Evolutionary conservation across 1,284 basidiomycete genomes (phyloP).

Genomic region (Boletellus deceptivus): DNA sequence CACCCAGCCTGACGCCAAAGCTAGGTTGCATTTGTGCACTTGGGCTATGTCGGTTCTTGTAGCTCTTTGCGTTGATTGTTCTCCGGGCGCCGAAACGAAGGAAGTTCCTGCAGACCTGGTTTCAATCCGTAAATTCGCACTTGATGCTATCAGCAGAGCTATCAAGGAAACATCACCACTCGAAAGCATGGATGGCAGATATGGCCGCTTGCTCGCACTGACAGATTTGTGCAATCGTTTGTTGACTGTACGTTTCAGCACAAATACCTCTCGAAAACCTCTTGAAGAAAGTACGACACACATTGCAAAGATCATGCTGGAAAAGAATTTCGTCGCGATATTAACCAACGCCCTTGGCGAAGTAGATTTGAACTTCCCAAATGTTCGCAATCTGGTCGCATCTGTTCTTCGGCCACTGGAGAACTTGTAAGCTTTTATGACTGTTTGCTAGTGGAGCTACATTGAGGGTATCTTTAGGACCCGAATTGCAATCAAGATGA

Average conservation of each 20-base stretch:
- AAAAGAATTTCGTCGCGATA: slow-evolving; percentile 93
- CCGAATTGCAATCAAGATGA: slow-evolving; percentile 97
- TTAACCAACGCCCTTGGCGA: slow-evolving; percentile 90
- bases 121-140: slow-evolving; percentile 84
- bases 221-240: slow-evolving; percentile 88
- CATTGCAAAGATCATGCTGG: slow-evolving; percentile 96
- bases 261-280: slow-evolving; percentile 54
- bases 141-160: slow-evolving; percentile 85
- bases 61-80: slow-evolving; percentile 86
- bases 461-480: slow-evolving; percentile 52
- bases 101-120: slow-evolving; percentile 77
- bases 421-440: slow-evolving; percentile 62
- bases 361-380: slow-evolving; percentile 94
- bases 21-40: slow-evolving; percentile 67
- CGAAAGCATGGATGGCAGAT: slow-evolving; percentile 75
- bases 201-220: slow-evolving; percentile 87
- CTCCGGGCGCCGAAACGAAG: slow-evolving; percentile 65
- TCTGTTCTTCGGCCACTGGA: slow-evolving; percentile 89
- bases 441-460: neutral
- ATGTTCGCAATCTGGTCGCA: slow-evolving; percentile 82
- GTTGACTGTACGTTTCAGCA: slow-evolving; percentile 74
- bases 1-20: slow-evolving; percentile 53
- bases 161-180: slow-evolving; percentile 78
- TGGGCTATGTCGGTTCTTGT: slow-evolving; percentile 94
- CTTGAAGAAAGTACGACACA: slow-evolving; percentile 85